phyloP scores from a whole-genome alignment of 805 yeast species.

The Ogataea siamensis region DNA sequence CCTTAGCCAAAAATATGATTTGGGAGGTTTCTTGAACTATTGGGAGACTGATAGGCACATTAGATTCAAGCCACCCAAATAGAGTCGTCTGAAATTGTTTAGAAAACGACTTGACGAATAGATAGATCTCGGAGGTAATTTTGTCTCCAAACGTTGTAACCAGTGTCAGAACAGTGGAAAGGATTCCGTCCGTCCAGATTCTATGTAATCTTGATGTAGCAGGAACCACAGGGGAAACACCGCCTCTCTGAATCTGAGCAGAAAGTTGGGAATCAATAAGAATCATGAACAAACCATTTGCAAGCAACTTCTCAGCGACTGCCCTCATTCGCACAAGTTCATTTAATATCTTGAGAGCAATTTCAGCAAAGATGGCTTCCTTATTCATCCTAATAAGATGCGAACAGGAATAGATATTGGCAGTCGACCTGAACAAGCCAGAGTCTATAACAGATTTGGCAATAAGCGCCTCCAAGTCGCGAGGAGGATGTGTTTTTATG shows the following conservation, averaged over 20 bases:
- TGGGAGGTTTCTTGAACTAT: constrained; percentile 66
- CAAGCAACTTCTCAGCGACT: constrained; percentile 65
- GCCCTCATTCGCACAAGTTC: constrained; percentile 61
- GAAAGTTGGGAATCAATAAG: constrained; percentile 76
- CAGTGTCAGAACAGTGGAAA: constrained; percentile 62
- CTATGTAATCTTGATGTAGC: constrained; percentile 55
- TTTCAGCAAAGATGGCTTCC: constrained; percentile 70
- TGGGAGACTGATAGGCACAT: constrained; percentile 48
- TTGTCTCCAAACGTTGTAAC: constrained; percentile 62
- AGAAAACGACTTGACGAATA: constrained; percentile 60
- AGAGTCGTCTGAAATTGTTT: constrained; percentile 65
- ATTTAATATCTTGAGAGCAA: constrained; percentile 63
- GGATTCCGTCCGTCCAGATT: constrained; percentile 83
- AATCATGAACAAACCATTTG: constrained; percentile 62
- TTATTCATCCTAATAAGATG: constrained; percentile 57
- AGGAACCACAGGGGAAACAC: constrained; percentile 47
- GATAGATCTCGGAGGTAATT: constrained; percentile 60
- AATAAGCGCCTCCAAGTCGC: constrained; percentile 46
- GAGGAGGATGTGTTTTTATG: constrained; percentile 46
- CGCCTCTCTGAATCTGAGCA: constrained; percentile 61
- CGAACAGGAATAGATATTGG: constrained; percentile 66
- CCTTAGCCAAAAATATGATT: constrained; percentile 59
- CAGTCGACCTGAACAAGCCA: constrained; percentile 60
- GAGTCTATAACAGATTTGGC: constrained; percentile 52
- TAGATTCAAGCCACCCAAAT: constrained; percentile 57